Conservation (phyloP, 2,329 filamentous ascomycete genomes). For the Trichophyton mentagrophytes region DNA sequence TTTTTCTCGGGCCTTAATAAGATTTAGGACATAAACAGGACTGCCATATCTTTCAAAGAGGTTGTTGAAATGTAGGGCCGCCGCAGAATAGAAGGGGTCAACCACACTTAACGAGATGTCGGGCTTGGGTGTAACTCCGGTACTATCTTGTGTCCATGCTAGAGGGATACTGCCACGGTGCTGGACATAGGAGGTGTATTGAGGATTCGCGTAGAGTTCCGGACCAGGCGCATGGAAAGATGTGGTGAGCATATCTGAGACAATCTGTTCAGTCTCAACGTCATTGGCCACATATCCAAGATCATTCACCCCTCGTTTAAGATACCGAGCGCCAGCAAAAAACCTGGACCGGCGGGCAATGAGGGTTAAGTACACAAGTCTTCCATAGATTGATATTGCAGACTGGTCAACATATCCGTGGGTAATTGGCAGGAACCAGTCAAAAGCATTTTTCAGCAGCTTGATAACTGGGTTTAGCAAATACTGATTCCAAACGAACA, state of each 20-base stretch:
- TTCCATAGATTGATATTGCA: slow-evolving; percentile 70
- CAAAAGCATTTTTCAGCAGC: slow-evolving; percentile 65
- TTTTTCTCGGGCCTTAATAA: slow-evolving; percentile 80
- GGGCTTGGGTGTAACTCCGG: slow-evolving; percentile 88
- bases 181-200: slow-evolving; percentile 92
- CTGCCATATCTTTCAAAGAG: slow-evolving; percentile 87
- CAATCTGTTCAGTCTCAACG: slow-evolving; percentile 96
- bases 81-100: slow-evolving; percentile 89
- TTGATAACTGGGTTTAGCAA: slow-evolving; percentile 62
- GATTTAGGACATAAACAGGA: slow-evolving; percentile 79
- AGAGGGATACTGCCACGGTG: slow-evolving; percentile 93
- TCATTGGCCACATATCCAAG: slow-evolving; percentile 94
- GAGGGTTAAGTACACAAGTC: slow-evolving; percentile 80
- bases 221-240: slow-evolving; percentile 89
- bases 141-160: slow-evolving; percentile 95
- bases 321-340: slow-evolving; percentile 85
- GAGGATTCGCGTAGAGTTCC: slow-evolving; percentile 71
- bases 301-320: slow-evolving; percentile 92
- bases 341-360: slow-evolving; percentile 84
- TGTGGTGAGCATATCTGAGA: slow-evolving; percentile 85
- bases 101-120: slow-evolving; percentile 92
- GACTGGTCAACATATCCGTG: slow-evolving; percentile 95
- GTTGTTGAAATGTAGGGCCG: slow-evolving; percentile 88
- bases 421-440: slow-evolving; percentile 93
- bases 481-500: slow-evolving; percentile 98